Percentiles rank a stretch among this genome's conserved stretches.
phyloP scores from a whole-genome alignment of 305 asterid species.

The Solanum chacoense region DNA sequence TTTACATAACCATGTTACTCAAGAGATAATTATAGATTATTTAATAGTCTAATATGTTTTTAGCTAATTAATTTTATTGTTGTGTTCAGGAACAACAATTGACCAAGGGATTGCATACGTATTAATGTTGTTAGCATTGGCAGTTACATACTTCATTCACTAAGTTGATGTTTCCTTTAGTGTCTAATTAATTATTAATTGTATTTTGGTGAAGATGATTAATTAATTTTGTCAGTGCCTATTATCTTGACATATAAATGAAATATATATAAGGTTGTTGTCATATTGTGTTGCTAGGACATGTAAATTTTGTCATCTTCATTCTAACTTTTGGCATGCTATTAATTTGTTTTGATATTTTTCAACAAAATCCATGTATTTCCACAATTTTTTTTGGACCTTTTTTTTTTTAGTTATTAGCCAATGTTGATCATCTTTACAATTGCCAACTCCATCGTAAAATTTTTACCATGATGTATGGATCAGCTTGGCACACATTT shows the following conservation, averaged over 20 bases:
- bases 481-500: background rate
- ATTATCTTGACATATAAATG: background rate
- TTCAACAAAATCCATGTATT: background rate
- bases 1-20: background rate
- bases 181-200: slow-evolving; percentile 10
- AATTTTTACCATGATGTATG: background rate
- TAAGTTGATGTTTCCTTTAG: slow-evolving; percentile 25
- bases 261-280: background rate
- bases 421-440: background rate
- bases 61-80: background rate
- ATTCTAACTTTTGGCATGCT: background rate
- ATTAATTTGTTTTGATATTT: background rate
- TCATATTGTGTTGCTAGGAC: background rate
- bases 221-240: background rate
- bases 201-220: background rate
- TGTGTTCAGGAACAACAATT: slow-evolving; percentile 45
- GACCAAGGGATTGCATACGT: slow-evolving; percentile 68
- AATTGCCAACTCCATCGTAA: background rate
- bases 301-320: background rate
- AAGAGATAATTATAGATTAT: background rate
- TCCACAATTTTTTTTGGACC: background rate
- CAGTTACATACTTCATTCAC: slow-evolving; percentile 58
- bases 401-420: background rate
- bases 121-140: slow-evolving; percentile 58
- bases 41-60: background rate